A percentile compares a stretch with the other conserved stretches of the same genome.
Conservation (phyloP, 495 filamentous ascomycete genomes). For the Aspergillus nidulans region DNA sequence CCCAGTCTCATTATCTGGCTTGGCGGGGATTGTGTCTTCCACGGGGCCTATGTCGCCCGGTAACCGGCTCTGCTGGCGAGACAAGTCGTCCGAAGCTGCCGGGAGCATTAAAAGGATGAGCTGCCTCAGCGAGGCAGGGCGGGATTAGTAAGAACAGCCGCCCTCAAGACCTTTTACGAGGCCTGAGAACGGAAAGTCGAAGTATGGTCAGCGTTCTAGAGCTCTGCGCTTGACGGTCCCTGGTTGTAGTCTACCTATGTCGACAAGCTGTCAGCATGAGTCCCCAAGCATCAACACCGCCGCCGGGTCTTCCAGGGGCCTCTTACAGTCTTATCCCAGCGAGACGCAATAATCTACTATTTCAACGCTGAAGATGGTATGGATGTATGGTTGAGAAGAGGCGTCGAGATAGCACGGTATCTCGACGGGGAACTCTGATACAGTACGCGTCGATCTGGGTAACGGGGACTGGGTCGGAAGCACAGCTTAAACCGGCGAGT, state of each 20-base stretch:
- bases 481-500: conserved; percentile 18
- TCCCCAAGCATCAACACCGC: conserved; percentile 1
- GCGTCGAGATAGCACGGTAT: conserved; percentile 13
- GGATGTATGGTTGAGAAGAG: not conserved
- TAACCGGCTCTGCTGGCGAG: conserved; percentile 40
- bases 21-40: conserved; percentile 22
- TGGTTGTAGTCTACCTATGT: conserved; percentile 5
- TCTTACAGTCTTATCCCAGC: not conserved
- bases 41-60: conserved; percentile 32
- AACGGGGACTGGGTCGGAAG: conserved; percentile 17
- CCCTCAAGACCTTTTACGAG: conserved; percentile 33
- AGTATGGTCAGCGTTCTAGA: conserved; percentile 5
- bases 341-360: not conserved
- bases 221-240: conserved; percentile 1
- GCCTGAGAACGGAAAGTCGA: conserved; percentile 35
- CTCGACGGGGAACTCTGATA: conserved; percentile 17
- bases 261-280: conserved; percentile 18
- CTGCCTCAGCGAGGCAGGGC: conserved; percentile 30
- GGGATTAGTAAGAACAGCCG: conserved; percentile 20
- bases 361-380: not conserved
- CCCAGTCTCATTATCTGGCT: conserved; percentile 38
- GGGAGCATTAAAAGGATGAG: conserved; percentile 43
- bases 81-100: conserved; percentile 43
- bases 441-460: conserved; percentile 11
- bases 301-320: not conserved